phyloP scores from a whole-genome alignment of 345 rosid genomes.

The Draba incana region DNA sequence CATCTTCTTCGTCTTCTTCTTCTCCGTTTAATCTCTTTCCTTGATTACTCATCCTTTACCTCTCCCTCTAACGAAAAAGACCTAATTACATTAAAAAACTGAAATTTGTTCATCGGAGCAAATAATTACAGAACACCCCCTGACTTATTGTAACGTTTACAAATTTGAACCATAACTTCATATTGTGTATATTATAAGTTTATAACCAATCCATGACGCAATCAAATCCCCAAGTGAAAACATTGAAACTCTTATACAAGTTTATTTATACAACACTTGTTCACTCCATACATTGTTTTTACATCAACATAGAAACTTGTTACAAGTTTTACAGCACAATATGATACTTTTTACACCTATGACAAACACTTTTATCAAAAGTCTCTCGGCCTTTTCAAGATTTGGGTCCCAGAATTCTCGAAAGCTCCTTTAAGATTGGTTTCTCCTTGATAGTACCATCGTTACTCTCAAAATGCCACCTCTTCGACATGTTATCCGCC shows the following conservation, averaged over 20 bases:
- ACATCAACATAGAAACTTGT: conserved; percentile 17
- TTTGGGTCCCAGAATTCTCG: conserved; percentile 61
- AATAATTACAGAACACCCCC: no score
- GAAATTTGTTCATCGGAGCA: neutral
- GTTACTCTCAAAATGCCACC: conserved; percentile 63
- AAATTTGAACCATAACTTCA: neutral
- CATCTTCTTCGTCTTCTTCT: conserved; percentile 72
- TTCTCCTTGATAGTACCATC: conserved; percentile 56
- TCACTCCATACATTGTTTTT: conserved; percentile 1
- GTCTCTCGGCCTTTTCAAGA: conserved; percentile 26
- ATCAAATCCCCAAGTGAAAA: neutral
- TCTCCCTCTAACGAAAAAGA: neutral
- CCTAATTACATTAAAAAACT: conserved; percentile 1
- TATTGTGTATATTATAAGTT: neutral
- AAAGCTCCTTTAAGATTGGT: conserved; percentile 74
- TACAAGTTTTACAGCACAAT: conserved; percentile 9
- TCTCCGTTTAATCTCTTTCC: conserved; percentile 49
- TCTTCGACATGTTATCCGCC: conserved; percentile 66
- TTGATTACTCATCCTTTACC: conserved; percentile 52
- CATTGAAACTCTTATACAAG: neutral
- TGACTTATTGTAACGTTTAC: neutral
- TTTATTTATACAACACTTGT: conserved; percentile 4
- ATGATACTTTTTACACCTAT: neutral
- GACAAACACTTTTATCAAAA: neutral
- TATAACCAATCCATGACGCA: neutral